A percentile compares a stretch with the other conserved stretches of the same genome.
phyloP scores from a whole-genome alignment of 352 stramenopile species.

The Pythium chondricola region DNA sequence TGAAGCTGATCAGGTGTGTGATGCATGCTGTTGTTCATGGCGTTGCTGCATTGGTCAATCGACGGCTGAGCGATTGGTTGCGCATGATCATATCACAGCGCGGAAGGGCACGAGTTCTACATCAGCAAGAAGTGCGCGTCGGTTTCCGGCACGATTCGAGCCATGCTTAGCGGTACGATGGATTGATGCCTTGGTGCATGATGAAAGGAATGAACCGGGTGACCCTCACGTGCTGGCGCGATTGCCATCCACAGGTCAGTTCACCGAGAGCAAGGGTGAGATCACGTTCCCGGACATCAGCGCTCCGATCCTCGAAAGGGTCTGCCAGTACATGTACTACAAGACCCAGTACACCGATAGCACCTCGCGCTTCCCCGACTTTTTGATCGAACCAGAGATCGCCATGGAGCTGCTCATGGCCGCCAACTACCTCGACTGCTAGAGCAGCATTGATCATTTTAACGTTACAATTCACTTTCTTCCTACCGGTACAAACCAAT shows the following conservation, averaged over 20 bases:
- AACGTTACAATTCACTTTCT: too few relatives aligned
- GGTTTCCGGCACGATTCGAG: conserved; percentile 94
- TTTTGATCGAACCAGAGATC: conserved; percentile 97
- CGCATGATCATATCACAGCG: conserved; percentile 37
- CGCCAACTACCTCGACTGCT: conserved; percentile 96
- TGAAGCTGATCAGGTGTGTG: conserved; percentile 75
- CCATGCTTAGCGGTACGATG: conserved; percentile 92
- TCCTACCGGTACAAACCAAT: background rate
- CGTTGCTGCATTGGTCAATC: background rate
- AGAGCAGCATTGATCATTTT: conserved; percentile 5
- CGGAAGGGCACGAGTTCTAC: conserved; percentile 94
- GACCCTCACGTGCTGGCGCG: background rate
- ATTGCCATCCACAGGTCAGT: conserved; percentile 48
- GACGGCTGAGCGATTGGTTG: background rate
- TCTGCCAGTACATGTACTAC: conserved; percentile 99
- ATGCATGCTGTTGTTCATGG: background rate
- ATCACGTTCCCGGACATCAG: conserved; percentile 97
- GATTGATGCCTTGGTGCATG: conserved; percentile 20
- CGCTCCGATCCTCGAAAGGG: conserved; percentile 95
- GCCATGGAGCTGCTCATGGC: conserved; percentile 97
- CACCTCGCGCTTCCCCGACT: conserved; percentile 94
- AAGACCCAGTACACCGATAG: conserved; percentile 95
- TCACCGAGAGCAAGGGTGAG: conserved; percentile 91
- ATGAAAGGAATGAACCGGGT: too few relatives aligned
- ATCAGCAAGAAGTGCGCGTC: conserved; percentile 91